Conservation (phyloP, 2,329 filamentous ascomycete species). For the Trichoderma asperellum region DNA sequence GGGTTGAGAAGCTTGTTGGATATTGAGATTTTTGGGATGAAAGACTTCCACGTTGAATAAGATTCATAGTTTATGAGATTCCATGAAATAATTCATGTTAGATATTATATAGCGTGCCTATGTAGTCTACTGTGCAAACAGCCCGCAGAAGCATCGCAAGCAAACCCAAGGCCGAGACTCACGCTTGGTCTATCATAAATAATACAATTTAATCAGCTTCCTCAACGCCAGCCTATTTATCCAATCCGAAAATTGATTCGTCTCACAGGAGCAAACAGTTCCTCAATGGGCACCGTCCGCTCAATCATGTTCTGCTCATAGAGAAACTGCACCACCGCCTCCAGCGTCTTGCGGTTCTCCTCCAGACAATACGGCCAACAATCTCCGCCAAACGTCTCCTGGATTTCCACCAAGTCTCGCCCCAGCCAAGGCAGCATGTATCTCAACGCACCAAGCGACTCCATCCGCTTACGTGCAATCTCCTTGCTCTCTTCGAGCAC, state of each 20-base stretch:
- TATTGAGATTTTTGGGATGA: neutral
- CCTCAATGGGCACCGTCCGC: constrained; percentile 15
- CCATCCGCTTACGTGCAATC: constrained; percentile 20
- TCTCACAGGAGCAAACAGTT: constrained; percentile 21
- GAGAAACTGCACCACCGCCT: constrained; percentile 18
- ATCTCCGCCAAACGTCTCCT: constrained; percentile 21
- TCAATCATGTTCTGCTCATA: constrained; percentile 26
- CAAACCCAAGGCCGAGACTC: neutral
- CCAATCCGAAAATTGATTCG: constrained; percentile 26
- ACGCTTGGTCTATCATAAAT: neutral
- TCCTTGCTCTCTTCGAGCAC: constrained; percentile 11
- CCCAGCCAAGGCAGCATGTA: constrained; percentile 24
- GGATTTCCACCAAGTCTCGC: neutral
- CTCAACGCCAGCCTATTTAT: neutral
- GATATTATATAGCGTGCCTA: neutral
- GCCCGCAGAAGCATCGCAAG: neutral
- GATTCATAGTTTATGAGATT: neutral
- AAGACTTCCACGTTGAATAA: neutral
- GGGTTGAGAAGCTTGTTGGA: neutral
- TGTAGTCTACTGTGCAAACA: neutral
- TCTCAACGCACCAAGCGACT: constrained; percentile 17
- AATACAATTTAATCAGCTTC: neutral
- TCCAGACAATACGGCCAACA: constrained; percentile 19
- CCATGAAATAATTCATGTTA: neutral
- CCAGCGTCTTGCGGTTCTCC: constrained; percentile 11